Conservation (phyloP, 2,329 filamentous ascomycete species). For the Sphaerostilbella broomeana region DNA sequence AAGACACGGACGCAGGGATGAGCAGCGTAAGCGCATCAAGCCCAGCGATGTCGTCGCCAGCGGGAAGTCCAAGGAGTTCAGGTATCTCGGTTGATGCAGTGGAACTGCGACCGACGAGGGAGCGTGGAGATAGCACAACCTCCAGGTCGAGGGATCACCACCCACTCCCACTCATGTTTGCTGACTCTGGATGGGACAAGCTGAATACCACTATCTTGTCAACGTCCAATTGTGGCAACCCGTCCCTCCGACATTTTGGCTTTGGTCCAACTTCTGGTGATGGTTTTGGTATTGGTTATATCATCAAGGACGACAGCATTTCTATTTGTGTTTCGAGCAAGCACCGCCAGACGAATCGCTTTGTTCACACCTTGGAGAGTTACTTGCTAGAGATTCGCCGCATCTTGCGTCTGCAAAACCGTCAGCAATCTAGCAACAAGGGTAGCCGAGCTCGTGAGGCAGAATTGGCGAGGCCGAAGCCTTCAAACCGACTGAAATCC, state of each 20-base stretch:
- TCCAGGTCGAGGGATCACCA: slow-evolving; percentile 41
- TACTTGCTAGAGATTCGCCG: slow-evolving; percentile 89
- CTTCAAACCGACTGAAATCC: slow-evolving; percentile 53
- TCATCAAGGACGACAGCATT: slow-evolving; percentile 76
- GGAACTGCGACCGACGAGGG: slow-evolving; percentile 32
- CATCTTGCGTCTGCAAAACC: slow-evolving; percentile 63
- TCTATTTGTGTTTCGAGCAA: slow-evolving; percentile 90
- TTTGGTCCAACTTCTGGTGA: slow-evolving; percentile 92
- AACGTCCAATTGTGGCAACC: slow-evolving; percentile 98
- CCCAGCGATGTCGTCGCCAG: slow-evolving; percentile 43
- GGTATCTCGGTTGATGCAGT: slow-evolving; percentile 28
- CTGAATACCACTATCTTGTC: slow-evolving; percentile 91
- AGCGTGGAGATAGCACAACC: slow-evolving; percentile 49
- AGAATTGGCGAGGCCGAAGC: slow-evolving; percentile 35
- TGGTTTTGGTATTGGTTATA: slow-evolving; percentile 96
- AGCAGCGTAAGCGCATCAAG: slow-evolving; percentile 60
- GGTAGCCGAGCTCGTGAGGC: slow-evolving; percentile 49
- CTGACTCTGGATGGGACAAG: slow-evolving; percentile 86
- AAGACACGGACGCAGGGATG: slow-evolving; percentile 45
- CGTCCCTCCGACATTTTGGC: slow-evolving; percentile 87
- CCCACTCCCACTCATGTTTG: slow-evolving; percentile 71
- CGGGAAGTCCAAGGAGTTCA: slow-evolving; percentile 30
- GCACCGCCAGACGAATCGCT: slow-evolving; percentile 85
- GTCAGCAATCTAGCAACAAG: slow-evolving; percentile 36
- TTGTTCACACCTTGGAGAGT: slow-evolving; percentile 80